Evolutionary conservation across 2,329 filamentous ascomycete genomes (phyloP), one percentile per base, ranked within the genome.

Genomic region (Colletotrichum eremochloae): DNA sequence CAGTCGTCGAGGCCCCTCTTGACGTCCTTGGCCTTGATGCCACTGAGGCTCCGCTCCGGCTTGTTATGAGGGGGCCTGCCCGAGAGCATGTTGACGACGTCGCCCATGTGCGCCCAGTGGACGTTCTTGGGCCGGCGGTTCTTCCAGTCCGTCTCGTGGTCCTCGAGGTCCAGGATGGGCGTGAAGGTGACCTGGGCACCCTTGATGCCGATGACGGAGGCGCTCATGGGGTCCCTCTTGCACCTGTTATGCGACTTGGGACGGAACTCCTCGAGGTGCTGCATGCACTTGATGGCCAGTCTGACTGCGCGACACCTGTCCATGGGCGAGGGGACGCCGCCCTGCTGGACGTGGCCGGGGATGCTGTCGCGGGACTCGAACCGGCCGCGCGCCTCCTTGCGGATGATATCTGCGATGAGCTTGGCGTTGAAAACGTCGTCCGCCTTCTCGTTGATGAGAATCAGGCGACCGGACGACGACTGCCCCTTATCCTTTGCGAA

Each of bases 371-470:
- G 92, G 57, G 94, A 93, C 82, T 99, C 96, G 79, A 99, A 99
- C 20, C 95, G 91, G 75, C 95, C 95, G 77, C 94, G 92, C 11
- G 95, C 94, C 82, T 98, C 96, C 76, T 97, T 95, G 71, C 93
- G 93, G 84, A 99, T 97, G 83, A 98, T 98, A 79, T 96, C 93
- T 44, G 96, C 95, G 78, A 99, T 96, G 70, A 98, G 90, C 82
- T 97, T 95, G 24, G 96, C 97, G 62, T 89, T 94, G 86, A 98
- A 98, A 20, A 95, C 95, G 78, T 89, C 91, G 78, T 94, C 97
- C 8, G 96, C 93, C 83, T 95, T 95, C 83, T 99, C 96, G 82
- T 98, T 98, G 81, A 97, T 91, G n/a, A 99, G 90, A 75, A 99
- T 97, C 74, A 98, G 89, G 76, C 97, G 96, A 46, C 96, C 96